Base-by-base conservation (phyloP, 805 yeast species). In the Suhomyces tanzawaensis region DNA sequence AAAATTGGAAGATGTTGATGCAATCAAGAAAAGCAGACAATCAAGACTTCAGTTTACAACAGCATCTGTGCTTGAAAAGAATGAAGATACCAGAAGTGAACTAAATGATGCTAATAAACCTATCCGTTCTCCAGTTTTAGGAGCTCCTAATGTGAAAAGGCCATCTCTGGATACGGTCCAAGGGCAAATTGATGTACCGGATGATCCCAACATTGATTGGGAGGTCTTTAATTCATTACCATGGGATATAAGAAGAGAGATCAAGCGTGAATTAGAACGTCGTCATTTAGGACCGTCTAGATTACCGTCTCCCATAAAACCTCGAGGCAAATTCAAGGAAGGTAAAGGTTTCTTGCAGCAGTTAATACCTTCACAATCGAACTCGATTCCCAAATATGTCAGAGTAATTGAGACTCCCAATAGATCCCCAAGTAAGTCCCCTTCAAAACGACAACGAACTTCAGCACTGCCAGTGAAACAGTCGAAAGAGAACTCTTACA, bases 171-270 rank as follows among this genome's bases (percentile, higher is more conserved):
- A 26, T 41, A 30, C 23, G 11, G 19, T 11, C 29, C 14, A 26
- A 9, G n/a, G 16, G 5, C 5, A 34, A n/a, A 5, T 12, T 36
- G n/a, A 17, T 12, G 32, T 24, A 14, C 32, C 21, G 18, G 23
- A 13, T 7, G 12, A 16, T n/a, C 48, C 42, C n/a, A 43, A 74
- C n/a, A 68, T 82, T 24, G 88, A 87, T 49, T 69, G 79, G 72
- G 76, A 72, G 2, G 85, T 84, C 1, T 76, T 86, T 50, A 65
- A 72, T 9, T 75, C 71, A 32, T 59, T 89, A 7, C 96, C 96
- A 0, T 48, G 58, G 2, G 83, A 81, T 17, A 77, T 89, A 4
- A 79, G 79, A 47, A 47, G 59, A 1, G 96, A 89, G 48, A 52
- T 89, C 1, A 66, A 62, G 42, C 54, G 57, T 3, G 87, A 83